These are phyloP conservation scores for Aspergillus puulaauensis DNA, from an alignment of 2,329 filamentous ascomycete species.

Conservation along the genomic window DNA sequence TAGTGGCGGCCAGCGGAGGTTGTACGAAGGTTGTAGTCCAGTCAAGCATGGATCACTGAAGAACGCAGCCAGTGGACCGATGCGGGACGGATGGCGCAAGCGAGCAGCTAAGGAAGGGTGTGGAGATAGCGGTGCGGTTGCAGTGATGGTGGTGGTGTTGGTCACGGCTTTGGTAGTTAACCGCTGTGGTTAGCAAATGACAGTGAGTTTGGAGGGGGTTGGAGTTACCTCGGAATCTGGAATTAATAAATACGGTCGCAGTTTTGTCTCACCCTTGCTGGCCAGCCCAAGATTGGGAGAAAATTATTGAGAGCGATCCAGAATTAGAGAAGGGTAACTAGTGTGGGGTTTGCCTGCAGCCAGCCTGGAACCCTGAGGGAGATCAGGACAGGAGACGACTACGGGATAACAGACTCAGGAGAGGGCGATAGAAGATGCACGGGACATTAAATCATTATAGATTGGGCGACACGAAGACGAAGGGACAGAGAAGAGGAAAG, in stretches of 20 bases:
- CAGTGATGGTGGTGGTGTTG: slow-evolving; percentile 6
- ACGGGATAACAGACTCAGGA: not conserved
- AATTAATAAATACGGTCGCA: not conserved
- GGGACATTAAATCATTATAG: slow-evolving; percentile 8
- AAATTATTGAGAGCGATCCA: slow-evolving; percentile 11
- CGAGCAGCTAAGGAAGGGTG: slow-evolving; percentile 23
- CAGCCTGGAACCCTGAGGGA: slow-evolving; percentile 20
- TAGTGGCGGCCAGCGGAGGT: slow-evolving; percentile 27
- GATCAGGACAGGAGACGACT: slow-evolving; percentile 1
- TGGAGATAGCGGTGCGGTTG: slow-evolving; percentile 14
- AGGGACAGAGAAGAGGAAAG: slow-evolving; percentile 12
- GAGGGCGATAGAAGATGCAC: not conserved
- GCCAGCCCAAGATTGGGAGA: slow-evolving; percentile 12
- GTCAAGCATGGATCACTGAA: slow-evolving; percentile 33
- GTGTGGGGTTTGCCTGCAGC: slow-evolving; percentile 31
- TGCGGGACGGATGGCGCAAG: slow-evolving; percentile 28
- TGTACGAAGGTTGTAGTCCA: slow-evolving; percentile 20
- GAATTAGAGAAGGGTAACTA: slow-evolving; percentile 13
- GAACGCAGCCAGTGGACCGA: slow-evolving; percentile 26
- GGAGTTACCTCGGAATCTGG: not conserved
- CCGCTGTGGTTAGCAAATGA: not conserved
- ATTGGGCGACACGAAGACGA: not conserved
- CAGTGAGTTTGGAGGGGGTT: not conserved
- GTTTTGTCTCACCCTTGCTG: slow-evolving; percentile 15
- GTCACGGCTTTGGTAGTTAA: slow-evolving; percentile 12